A percentile compares a stretch with the other conserved stretches of the same genome.
Conservation (phyloP, 352 stramenopile genomes). For the Pythium sukuiense region DNA sequence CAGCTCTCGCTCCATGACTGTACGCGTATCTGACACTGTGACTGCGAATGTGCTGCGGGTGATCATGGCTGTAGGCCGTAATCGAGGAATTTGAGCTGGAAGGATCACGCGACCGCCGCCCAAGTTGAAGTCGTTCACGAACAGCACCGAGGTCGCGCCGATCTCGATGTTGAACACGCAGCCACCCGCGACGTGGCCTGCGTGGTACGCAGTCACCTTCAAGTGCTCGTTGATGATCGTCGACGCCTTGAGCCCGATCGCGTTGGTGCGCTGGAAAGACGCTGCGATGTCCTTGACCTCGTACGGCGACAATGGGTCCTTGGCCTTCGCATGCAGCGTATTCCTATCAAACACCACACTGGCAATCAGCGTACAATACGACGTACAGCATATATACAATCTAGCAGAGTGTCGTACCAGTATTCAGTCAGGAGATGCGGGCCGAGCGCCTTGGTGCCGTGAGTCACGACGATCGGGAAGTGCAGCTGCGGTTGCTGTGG, state of each 20-base stretch:
- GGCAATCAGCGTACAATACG: neutral
- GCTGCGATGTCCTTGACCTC: slow-evolving; percentile 56
- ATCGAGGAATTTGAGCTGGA: slow-evolving; percentile 63
- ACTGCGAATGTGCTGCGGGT: slow-evolving; percentile 77
- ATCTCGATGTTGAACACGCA: slow-evolving; percentile 81
- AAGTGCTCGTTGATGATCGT: slow-evolving; percentile 63
- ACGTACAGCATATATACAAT: neutral
- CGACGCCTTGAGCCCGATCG: slow-evolving; percentile 50
- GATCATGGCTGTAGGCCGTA: slow-evolving; percentile 60
- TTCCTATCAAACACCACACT: slow-evolving; percentile 29
- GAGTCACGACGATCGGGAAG: slow-evolving; percentile 65
- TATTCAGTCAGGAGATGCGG: slow-evolving; percentile 75
- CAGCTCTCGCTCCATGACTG: slow-evolving; percentile 77
- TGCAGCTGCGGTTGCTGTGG: slow-evolving; percentile 33
- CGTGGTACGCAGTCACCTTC: slow-evolving; percentile 80
- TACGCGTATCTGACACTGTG: slow-evolving; percentile 81
- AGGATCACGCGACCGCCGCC: slow-evolving; percentile 67
- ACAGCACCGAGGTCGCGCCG: slow-evolving; percentile 66
- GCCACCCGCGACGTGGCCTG: slow-evolving; percentile 73
- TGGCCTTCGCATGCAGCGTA: slow-evolving; percentile 45
- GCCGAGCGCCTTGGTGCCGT: slow-evolving; percentile 70
- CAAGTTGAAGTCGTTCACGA: slow-evolving; percentile 80
- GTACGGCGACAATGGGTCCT: slow-evolving; percentile 49
- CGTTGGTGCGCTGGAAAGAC: slow-evolving; percentile 53
- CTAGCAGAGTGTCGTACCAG: slow-evolving; percentile 37